Evolutionary conservation across 2,329 filamentous ascomycete species (phyloP).

Genomic region (Balansia obtecta): DNA sequence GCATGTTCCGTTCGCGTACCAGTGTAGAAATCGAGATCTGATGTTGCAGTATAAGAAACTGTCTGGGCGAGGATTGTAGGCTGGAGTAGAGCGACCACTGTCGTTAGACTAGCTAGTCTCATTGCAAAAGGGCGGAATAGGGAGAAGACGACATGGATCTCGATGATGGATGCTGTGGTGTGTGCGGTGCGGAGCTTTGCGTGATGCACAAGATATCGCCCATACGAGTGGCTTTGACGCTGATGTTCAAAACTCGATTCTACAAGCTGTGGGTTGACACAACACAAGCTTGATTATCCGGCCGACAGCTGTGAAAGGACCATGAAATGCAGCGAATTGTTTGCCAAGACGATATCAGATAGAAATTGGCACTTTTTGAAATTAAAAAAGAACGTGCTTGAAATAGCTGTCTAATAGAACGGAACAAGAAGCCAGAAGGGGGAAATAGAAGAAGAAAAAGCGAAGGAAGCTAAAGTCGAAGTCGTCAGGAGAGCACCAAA

Average conservation of each 20-base stretch:
- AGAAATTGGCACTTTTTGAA: no score
- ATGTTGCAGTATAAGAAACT: conserved; percentile 20
- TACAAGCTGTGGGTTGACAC: background rate
- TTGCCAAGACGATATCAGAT: no score
- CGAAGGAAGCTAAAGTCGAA: no score
- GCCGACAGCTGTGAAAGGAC: no score
- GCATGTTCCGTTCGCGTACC: conserved; percentile 25
- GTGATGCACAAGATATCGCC: background rate
- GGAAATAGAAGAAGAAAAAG: no score
- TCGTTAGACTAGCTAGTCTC: conserved; percentile 11
- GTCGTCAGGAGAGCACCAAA: no score
- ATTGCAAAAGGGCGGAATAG: conserved; percentile 7
- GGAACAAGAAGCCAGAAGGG: no score
- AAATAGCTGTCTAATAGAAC: no score
- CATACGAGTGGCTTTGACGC: background rate
- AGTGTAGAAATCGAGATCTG: conserved; percentile 23
- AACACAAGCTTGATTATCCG: no score
- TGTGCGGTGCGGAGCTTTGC: background rate
- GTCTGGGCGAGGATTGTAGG: conserved; percentile 13
- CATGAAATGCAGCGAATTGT: no score
- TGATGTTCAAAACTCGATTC: background rate
- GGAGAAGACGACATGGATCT: background rate
- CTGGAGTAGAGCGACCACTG: conserved; percentile 9
- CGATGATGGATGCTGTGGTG: background rate
- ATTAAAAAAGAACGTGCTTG: no score